Base-by-base conservation (phyloP, 78 protist genomes). In the Bigelowiella natans region DNA sequence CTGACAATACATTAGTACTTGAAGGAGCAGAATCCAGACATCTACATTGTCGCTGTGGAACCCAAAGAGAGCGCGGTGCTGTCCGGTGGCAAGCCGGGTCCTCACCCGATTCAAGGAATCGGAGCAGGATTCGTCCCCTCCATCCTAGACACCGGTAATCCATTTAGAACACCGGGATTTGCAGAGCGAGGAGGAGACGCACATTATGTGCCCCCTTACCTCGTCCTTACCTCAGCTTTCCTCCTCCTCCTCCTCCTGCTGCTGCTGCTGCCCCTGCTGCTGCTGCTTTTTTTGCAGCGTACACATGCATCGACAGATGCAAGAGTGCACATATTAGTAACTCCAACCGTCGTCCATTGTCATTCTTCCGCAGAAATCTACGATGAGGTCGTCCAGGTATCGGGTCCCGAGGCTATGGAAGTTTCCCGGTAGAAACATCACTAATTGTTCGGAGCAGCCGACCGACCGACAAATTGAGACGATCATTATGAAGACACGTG, bases 31-130 rank as follows among this genome's bases (percentile, higher is more conserved):
- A 83, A 87, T 3, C 90, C 91, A 0, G 51, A 31, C 36, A 29
- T 89, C 89, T 1, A 83, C 85, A 0, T 93, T 18, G 63, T 88
- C 88, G 95, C 90, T 0, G 92, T 93, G 38, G 93, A 93, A 84
- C 95, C 95, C 31, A 83, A 1, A 31, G 88, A 84, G 73, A 31
- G 83, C 38, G 64, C 90, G 36, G 94, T 93, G 0, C 51, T 93
- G 3, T 88, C 92, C 26, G 94, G 94, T 30, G 94, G 90, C 63
- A 36, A n/a, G 38, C 86, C 87, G 11, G 93, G 91, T 51, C 39
- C 88, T 31, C 94, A 94, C 90, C 89, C 86, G 63, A 95, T 97
- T 37, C 97, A 96, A 90, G 99, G 99, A 83, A 96, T 96, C n/a
- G 99, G 99, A 82, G 94, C 96, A 91, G 98, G 94, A 39, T 90